Evolutionary conservation across 2,329 filamentous ascomycete genomes (phyloP), one percentile per base, ranked within the genome.

Genomic region (Sporothrix inflata): DNA sequence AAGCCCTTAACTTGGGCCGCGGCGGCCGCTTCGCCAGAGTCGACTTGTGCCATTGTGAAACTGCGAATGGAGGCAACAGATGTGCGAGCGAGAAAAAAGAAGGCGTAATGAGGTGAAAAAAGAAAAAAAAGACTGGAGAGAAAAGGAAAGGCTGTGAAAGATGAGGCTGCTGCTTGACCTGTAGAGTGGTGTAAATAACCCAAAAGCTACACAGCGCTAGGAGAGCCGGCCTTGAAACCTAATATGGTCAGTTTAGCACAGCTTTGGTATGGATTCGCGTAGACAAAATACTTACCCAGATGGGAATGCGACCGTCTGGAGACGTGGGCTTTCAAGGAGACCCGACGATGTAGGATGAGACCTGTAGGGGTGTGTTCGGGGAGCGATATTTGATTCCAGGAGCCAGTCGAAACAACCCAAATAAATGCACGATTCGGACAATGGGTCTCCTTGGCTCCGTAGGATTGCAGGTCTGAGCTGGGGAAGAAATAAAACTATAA

Each of bases 131-230:
- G 3, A 5, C 38, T 12, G 40, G 42, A 49, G 63, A 66, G 38
- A 14, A 8, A 34, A 47, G 11, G 40, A 40, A 9, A 40, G 47
- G 11, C 34, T 19, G 12, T 38, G 12, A 38, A 27, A 65, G 21
- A 65, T n/a, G 34, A 45, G 60, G 60, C 60, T 65, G 45, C 60
- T 68, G 42, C 3, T n/a, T 4, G 63, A 49, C 60, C 34, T 66
- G 16, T 34, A 8, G 42, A 66, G 11, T 63, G n/a, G 57, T 47
- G 21, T 34, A 47, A n/a, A 47, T 9, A 47, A 12, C 2, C n/a
- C n/a, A 42, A 42, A 24, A 24, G n/a, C 5, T 63, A 19, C 34
- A 27, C 40, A 12, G 40, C 40, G 21, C 38, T 30, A 47, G 40
- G 19, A 65, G n/a, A 14, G 21, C 16, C 8, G 63, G 40, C 16